Percentiles rank a stretch among this genome's conserved stretches.
Evolutionary conservation across 345 rosid genomes (phyloP).

Genomic region (Bruguiera sexangula): DNA sequence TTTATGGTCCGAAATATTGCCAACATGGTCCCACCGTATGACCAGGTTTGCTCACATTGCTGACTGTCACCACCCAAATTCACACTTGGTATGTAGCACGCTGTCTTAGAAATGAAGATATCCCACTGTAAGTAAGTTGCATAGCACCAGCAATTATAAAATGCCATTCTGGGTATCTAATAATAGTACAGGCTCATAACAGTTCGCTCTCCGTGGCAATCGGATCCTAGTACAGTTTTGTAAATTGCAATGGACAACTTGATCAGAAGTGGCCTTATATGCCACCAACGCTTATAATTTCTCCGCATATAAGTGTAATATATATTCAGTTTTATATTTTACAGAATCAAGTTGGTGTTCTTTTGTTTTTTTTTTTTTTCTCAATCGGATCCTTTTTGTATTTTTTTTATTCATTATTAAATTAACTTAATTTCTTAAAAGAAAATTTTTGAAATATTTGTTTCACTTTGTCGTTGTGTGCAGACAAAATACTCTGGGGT

Average conservation of each 20-base stretch:
- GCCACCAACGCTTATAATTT: too few relatives aligned
- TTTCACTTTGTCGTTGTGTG: background rate
- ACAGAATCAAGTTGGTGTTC: too few relatives aligned
- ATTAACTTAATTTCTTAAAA: too few relatives aligned
- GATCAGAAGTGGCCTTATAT: too few relatives aligned
- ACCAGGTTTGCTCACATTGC: conserved; percentile 45
- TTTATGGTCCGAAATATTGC: conserved; percentile 96
- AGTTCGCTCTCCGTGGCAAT: background rate
- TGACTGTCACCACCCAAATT: background rate
- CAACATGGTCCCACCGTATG: conserved; percentile 87
- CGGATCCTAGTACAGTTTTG: background rate
- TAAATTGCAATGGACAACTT: too few relatives aligned
- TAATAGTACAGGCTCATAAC: background rate
- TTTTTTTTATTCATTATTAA: too few relatives aligned
- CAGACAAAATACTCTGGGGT: conserved; percentile 68
- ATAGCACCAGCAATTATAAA: background rate
- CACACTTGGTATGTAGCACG: background rate
- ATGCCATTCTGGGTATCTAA: background rate
- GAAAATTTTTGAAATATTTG: background rate
- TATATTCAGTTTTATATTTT: too few relatives aligned
- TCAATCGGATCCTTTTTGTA: too few relatives aligned
- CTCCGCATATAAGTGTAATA: too few relatives aligned
- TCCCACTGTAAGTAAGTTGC: too few relatives aligned
- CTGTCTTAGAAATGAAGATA: background rate
- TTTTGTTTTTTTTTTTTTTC: too few relatives aligned